Evolutionary conservation across 2,329 filamentous ascomycete genomes (phyloP), one percentile per base, ranked within the genome.

Genomic region (Fusarium mangiferae): DNA sequence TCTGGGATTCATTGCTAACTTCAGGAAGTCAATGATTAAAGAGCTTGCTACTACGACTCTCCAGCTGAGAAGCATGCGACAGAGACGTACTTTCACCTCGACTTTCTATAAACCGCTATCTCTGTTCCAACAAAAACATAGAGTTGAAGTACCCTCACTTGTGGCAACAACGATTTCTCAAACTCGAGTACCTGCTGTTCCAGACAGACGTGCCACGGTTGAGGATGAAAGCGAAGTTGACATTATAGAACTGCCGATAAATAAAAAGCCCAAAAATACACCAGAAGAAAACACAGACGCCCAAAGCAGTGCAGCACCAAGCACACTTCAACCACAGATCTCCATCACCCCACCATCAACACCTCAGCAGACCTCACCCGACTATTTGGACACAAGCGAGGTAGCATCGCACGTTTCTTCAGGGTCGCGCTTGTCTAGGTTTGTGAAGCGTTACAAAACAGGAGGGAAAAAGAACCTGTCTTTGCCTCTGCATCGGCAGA

Each of bases 11-110:
- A 4, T 7, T 11, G 9, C 26, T 69, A 24, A 69, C 11, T 2
- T 9, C 0, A 2, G 20, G 1, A 3, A 74, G 71, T 68, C 67
- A 0, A 72, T 74, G 67, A 44, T 74, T 0, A 56, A 65, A 13
- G 72, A 62, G 11, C 71, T 74, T 6, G 67, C 71, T 4, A 62
- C 24, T 1, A 62, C 67, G 2, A 74, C 72, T 0, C 20, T 74
- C 2, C 62, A 74, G 15, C n/a, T 74, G 3, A 56, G 56, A 26
- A 68, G 71, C 22, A 74, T 74, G 71, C 36, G 68, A 1, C 71
- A 74, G n/a, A 59, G 62, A 12, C 54, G 71, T 6, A n/a, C 26
- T 4, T 74, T 44, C 6, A 72, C 62, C 0, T 5, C 58, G 2
- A 72, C 55, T 0, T 74, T 72, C 30, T 74, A 74, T 30, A 74